phyloP scores from a whole-genome alignment of 2,329 filamentous ascomycete species.

The Cercospora zeae-maydis region DNA sequence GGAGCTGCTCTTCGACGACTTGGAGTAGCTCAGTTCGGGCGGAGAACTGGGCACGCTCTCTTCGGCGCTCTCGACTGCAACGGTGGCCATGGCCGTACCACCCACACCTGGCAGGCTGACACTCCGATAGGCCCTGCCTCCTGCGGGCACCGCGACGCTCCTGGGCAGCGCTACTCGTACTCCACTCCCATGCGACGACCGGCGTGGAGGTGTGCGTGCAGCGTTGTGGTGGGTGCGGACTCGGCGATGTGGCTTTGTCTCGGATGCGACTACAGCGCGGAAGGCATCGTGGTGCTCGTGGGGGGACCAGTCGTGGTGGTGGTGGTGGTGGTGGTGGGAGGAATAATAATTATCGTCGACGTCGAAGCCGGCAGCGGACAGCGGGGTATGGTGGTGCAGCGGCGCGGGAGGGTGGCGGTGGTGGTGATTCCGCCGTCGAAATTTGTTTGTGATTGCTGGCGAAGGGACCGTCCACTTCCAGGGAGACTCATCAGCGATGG shows the following conservation, averaged over 20 bases:
- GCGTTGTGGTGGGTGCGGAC: background rate
- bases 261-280: constrained; percentile 20
- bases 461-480: background rate
- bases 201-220: background rate
- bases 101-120: constrained; percentile 14
- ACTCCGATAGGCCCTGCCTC: constrained; percentile 18
- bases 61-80: constrained; percentile 21
- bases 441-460: background rate
- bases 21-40: constrained; percentile 60
- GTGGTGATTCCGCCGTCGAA: background rate
- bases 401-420: background rate
- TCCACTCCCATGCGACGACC: constrained; percentile 9
- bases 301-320: constrained; percentile 1
- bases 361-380: constrained; percentile 5
- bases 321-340: constrained; percentile 2
- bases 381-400: constrained; percentile 6
- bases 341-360: background rate
- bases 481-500: background rate
- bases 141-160: constrained; percentile 17
- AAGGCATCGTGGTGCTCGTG: constrained; percentile 23
- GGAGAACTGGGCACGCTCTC: constrained; percentile 27
- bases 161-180: constrained; percentile 17
- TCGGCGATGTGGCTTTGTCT: background rate
- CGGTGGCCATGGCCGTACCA: constrained; percentile 18
- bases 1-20: constrained; percentile 72